Evolutionary conservation across 371 early-diverging fungal genomes (phyloP), one percentile per base, ranked within the genome.

Genomic region (Lichtheimia corymbifera): DNA sequence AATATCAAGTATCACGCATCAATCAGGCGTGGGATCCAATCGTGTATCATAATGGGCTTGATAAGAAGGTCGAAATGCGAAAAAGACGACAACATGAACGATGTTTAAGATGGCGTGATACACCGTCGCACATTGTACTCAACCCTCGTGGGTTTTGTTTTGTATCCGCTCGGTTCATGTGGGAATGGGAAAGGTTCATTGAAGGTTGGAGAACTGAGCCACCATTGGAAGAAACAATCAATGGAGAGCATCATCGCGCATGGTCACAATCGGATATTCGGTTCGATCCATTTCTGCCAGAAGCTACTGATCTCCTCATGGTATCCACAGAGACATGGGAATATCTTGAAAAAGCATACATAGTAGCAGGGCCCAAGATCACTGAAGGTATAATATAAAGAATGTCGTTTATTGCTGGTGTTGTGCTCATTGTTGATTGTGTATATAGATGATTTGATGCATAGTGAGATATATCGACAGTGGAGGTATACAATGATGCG

Each of bases 141-240:
- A 47, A 56, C 3, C 54, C 30, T 9, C 20, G 43, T 1, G 30
- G 30, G 20, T 63, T 49, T 18, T 65, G 53, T 40, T 71, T 74
- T 53, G 63, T 74, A 3, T 56, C 71, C 1, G 60, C 74, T 2
- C 30, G 25, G 2, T 74, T 71, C 63, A 71, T 74, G 62, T 56
- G 51, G 52, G 54, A 55, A 40, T 74, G 74, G 74, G 74, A 74
- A 54, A 57, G 57, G 55, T 74, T 71, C 62, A 51, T 74, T 14
- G 74, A 74, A 51, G 74, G 74, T 0, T 71, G 71, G 71, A 15
- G 58, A 12, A 67, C 59, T 0, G 20, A 51, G 4, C 64, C 68
- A 5, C 68, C 71, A 14, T 6, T 40, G 53, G 24, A 50, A 0
- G 43, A 57, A 1, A 18, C 14, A 14, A 54, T 73, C 7, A 62